These are phyloP conservation scores for Penicillium psychrosexuale DNA, from an alignment of 2,329 filamentous ascomycete genomes.

Conservation along the genomic window DNA sequence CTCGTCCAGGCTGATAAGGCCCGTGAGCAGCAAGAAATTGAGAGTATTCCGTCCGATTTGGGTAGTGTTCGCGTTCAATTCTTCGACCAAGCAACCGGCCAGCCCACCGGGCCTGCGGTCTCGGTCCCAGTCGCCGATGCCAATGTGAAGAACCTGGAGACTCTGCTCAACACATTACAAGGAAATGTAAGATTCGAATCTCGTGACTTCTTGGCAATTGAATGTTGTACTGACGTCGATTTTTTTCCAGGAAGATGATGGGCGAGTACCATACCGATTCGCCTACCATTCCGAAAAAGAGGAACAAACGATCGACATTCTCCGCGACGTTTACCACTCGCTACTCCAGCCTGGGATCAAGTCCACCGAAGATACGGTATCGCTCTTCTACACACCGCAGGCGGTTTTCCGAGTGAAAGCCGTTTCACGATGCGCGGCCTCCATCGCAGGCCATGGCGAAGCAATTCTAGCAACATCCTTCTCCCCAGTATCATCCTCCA, in stretches of 20 bases:
- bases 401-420: constrained; percentile 91
- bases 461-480: constrained; percentile 85
- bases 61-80: constrained; percentile 85
- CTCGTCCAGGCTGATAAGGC: constrained; percentile 69
- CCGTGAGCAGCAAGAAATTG: constrained; percentile 71
- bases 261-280: constrained; percentile 65
- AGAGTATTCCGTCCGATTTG: constrained; percentile 61
- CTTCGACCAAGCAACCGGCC: constrained; percentile 70
- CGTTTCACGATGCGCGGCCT: constrained; percentile 83
- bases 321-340: constrained; percentile 50
- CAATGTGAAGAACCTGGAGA: constrained; percentile 82
- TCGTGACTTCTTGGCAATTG: constrained; percentile 1
- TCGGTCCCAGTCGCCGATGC: constrained; percentile 80
- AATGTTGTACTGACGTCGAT: constrained; percentile 1
- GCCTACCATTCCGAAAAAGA: constrained; percentile 52
- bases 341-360: constrained; percentile 51
- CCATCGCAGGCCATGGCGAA: constrained; percentile 86
- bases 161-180: constrained; percentile 79
- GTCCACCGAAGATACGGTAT: constrained; percentile 60
- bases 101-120: constrained; percentile 67
- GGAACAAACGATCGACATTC: constrained; percentile 44
- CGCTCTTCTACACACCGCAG: constrained; percentile 70
- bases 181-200: constrained; percentile 58
- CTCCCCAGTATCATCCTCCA: constrained; percentile 71
- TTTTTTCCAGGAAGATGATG: constrained; percentile 51